Conservation (phyloP, 164 flowering plant genomes). For the Chloranthus sessilifolius region DNA sequence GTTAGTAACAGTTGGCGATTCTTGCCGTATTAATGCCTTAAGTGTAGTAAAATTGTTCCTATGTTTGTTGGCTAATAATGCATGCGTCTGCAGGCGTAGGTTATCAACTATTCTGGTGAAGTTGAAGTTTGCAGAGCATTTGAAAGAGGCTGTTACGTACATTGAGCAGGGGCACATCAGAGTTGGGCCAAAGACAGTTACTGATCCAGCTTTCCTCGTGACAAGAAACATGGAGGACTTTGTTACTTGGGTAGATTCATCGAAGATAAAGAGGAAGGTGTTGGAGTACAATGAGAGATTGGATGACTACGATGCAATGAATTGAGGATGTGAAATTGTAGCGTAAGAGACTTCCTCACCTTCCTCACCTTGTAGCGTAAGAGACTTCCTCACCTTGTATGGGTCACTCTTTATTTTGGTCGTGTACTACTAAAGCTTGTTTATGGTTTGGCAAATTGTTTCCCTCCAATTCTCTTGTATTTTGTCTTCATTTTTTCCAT, state of each 20-base stretch:
- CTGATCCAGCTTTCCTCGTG: conserved; percentile 92
- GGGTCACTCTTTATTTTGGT: too few relatives aligned
- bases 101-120: conserved; percentile 57
- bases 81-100: conserved; percentile 49
- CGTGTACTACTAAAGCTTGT: too few relatives aligned
- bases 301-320: conserved; percentile 85
- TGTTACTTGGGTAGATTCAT: conserved; percentile 87
- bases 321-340: too few relatives aligned
- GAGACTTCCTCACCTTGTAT: too few relatives aligned
- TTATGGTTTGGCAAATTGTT: too few relatives aligned
- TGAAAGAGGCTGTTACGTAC: conserved; percentile 82
- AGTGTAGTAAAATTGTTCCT: too few relatives aligned
- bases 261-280: conserved; percentile 88
- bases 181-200: conserved; percentile 87
- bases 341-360: too few relatives aligned
- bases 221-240: conserved; percentile 96
- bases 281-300: conserved; percentile 71
- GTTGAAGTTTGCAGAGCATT: conserved; percentile 79
- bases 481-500: too few relatives aligned
- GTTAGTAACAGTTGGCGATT: too few relatives aligned
- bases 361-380: too few relatives aligned
- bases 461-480: too few relatives aligned
- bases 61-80: neutral
- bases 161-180: conserved; percentile 93
- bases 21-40: too few relatives aligned